phyloP scores from a whole-genome alignment of 768 basidiomycete genomes.

The Boletus huronensis region DNA sequence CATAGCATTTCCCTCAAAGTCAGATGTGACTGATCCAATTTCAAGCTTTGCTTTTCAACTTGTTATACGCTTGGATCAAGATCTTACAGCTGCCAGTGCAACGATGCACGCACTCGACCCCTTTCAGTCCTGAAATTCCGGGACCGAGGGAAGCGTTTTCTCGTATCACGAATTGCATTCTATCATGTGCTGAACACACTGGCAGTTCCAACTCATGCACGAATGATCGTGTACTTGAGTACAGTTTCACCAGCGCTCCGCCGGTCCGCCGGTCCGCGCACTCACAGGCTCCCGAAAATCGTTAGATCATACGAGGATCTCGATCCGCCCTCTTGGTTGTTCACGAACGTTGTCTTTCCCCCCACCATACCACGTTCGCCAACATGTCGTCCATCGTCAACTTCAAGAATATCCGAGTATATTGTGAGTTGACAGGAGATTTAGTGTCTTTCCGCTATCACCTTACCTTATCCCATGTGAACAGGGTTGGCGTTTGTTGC shows the following conservation, averaged over 20 bases:
- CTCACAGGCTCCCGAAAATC: neutral
- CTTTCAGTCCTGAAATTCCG: neutral
- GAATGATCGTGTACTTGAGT: neutral
- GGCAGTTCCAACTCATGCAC: neutral
- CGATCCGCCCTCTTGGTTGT: neutral
- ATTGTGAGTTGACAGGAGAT: constrained; percentile 42
- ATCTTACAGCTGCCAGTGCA: neutral
- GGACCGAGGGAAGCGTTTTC: neutral
- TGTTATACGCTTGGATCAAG: too few relatives aligned
- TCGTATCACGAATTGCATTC: neutral
- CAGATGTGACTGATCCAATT: too few relatives aligned
- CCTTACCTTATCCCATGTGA: neutral
- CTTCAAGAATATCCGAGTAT: constrained; percentile 59
- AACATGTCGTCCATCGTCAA: constrained; percentile 2
- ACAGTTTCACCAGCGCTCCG: neutral
- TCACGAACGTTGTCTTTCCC: neutral
- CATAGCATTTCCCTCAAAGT: too few relatives aligned
- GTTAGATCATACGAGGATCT: neutral
- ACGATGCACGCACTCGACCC: neutral
- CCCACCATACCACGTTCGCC: neutral
- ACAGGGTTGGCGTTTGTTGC: constrained; percentile 69
- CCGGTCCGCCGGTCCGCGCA: constrained; percentile 3
- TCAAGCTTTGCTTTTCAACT: too few relatives aligned
- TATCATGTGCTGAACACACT: neutral
- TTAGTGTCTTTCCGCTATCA: too few relatives aligned